Percentiles rank a stretch among this genome's conserved stretches.
phyloP scores from a whole-genome alignment of 2,329 filamentous ascomycete species.

The Penicillium crustosum region DNA sequence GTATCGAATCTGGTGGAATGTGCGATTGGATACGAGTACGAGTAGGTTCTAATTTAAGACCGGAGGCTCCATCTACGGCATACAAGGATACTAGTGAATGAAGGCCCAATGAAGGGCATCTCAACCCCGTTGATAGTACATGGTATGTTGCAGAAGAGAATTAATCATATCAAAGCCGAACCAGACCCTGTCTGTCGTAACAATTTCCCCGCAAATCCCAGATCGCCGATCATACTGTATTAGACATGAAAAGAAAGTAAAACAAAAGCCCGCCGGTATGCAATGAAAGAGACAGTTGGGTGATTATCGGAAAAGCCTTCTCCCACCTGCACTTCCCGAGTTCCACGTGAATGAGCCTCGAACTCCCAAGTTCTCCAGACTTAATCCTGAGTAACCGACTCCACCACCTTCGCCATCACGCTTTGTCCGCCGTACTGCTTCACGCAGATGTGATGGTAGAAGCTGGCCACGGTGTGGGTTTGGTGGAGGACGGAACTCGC shows the following conservation, averaged over 20 bases:
- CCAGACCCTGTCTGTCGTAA: not conserved
- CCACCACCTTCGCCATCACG: conserved; percentile 50
- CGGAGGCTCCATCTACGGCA: no score
- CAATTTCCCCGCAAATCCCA: not conserved
- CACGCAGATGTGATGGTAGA: conserved; percentile 51
- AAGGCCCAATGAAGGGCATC: not conserved
- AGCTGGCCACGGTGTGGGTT: conserved; percentile 51
- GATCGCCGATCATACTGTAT: not conserved
- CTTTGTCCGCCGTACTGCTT: conserved; percentile 50
- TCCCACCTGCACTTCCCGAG: conserved; percentile 42
- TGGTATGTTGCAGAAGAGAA: not conserved
- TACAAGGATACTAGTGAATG: not conserved
- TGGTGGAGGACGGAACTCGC: conserved; percentile 39
- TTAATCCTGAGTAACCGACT: conserved; percentile 49
- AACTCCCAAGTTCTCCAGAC: conserved; percentile 47
- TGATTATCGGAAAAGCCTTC: conserved; percentile 45
- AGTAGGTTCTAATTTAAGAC: not conserved
- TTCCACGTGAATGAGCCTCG: conserved; percentile 47
- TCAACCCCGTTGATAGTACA: not conserved
- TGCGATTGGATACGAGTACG: not conserved
- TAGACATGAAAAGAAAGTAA: conserved; percentile 3
- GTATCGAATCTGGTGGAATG: not conserved
- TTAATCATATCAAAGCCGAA: not conserved
- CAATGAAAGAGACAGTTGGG: not conserved
- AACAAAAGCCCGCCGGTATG: not conserved